Conservation (phyloP, 495 filamentous ascomycete species). For the Filosporella fistucella region DNA sequence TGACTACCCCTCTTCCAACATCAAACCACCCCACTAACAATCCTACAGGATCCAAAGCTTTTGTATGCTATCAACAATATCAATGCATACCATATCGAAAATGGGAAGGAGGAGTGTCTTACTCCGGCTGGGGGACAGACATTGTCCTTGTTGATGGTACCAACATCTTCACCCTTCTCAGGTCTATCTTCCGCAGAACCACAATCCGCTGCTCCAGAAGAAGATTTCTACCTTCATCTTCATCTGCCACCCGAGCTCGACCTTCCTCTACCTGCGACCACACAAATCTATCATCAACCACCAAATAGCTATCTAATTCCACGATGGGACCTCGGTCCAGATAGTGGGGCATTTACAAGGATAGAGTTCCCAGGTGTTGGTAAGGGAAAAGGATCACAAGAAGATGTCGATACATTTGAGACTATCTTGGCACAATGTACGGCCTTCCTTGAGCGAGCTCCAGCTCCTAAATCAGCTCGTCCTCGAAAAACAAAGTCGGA, state of each 20-base stretch:
- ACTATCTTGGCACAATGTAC: constrained; percentile 95
- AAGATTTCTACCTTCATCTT: constrained; percentile 94
- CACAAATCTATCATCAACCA: constrained; percentile 91
- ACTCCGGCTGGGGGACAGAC: constrained; percentile 85
- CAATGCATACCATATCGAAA: constrained; percentile 78
- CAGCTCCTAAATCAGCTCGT: constrained; percentile 44
- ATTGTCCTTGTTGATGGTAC: constrained; percentile 89
- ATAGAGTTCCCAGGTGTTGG: constrained; percentile 82
- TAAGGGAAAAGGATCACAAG: constrained; percentile 66
- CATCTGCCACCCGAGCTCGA: constrained; percentile 92
- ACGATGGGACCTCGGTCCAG: constrained; percentile 84
- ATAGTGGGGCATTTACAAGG: constrained; percentile 82
- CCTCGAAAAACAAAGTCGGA: constrained; percentile 30
- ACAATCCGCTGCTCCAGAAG: constrained; percentile 59
- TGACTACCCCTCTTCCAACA: neutral
- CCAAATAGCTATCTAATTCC: constrained; percentile 87
- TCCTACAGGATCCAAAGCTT: constrained; percentile 59
- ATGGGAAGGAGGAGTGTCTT: constrained; percentile 78
- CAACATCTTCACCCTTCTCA: constrained; percentile 69
- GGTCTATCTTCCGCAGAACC: constrained; percentile 51
- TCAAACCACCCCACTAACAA: neutral
- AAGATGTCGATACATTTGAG: constrained; percentile 94
- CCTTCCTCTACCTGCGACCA: constrained; percentile 83
- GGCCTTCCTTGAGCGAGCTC: constrained; percentile 78
- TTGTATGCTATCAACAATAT: constrained; percentile 84